Percentiles rank a stretch among this genome's conserved stretches.
Conservation (phyloP, 2,329 filamentous ascomycete genomes). For the Pseudohalonectria lignicola region DNA sequence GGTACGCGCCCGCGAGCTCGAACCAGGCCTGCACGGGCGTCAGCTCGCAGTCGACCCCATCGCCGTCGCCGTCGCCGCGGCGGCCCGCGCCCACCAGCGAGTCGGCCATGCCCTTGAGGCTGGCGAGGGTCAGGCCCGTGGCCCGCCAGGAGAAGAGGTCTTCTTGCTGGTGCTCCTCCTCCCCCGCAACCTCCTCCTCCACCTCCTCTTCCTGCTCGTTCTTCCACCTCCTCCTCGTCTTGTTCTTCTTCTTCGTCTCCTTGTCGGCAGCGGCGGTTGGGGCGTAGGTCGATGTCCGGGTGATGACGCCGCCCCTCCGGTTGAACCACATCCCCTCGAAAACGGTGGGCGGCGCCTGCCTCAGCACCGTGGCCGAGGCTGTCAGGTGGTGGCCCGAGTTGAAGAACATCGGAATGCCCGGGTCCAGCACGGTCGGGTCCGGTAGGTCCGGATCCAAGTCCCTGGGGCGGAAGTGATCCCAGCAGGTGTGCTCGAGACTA, state of each 20-base stretch:
- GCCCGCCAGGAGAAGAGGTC: conserved; percentile 23
- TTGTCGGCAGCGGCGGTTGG: conserved; percentile 17
- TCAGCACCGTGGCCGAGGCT: conserved; percentile 30
- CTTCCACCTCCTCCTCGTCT: no score
- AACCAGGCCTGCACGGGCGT: conserved; percentile 45
- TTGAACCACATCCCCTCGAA: conserved; percentile 12
- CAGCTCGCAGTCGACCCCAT: conserved; percentile 26
- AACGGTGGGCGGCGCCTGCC: conserved; percentile 22
- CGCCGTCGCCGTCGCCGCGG: no score
- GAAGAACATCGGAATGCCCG: conserved; percentile 3
- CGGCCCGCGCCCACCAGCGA: conserved; percentile 25
- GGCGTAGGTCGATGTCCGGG: conserved; percentile 7
- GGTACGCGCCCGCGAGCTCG: conserved; percentile 32
- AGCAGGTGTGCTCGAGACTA: conserved; percentile 42
- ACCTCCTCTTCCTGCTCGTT: no score
- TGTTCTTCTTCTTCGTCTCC: conserved; percentile 5
- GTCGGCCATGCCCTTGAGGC: conserved; percentile 31
- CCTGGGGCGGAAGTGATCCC: conserved; percentile 33
- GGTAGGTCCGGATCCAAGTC: conserved; percentile 24
- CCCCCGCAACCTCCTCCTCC: no score
- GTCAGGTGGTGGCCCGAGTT: conserved; percentile 31
- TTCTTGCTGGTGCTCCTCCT: conserved; percentile 3
- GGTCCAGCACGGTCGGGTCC: conserved; percentile 11
- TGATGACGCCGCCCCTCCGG: background rate
- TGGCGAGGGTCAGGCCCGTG: conserved; percentile 26